Evolutionary conservation across 441 rosid species (phyloP).

Genomic region (Erysimum cheiri): DNA sequence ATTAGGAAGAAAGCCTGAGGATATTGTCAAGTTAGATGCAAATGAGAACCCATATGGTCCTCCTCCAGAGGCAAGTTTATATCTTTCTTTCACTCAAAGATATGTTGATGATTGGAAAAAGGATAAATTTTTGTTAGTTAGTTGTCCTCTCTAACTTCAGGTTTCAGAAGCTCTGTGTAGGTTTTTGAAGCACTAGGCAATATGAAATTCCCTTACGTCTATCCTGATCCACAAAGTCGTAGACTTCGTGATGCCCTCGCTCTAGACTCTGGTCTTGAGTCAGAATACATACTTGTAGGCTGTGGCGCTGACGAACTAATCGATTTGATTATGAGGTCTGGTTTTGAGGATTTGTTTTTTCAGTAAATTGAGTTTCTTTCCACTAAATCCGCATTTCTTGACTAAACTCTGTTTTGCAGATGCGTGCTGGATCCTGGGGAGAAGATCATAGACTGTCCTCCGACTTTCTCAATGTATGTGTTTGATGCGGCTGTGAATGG

Average conservation of each 20-base stretch:
- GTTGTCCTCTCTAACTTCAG: constrained; percentile 40
- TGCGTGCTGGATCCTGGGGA: constrained; percentile 96
- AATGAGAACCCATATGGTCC: constrained; percentile 99
- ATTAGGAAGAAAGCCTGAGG: constrained; percentile 92
- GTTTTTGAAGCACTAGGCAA: constrained; percentile 81
- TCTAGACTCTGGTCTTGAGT: constrained; percentile 78
- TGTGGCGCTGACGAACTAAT: constrained; percentile 99
- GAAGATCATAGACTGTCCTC: constrained; percentile 95
- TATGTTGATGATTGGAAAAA: background rate
- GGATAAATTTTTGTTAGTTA: background rate
- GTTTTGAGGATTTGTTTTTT: background rate
- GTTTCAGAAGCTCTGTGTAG: constrained; percentile 57
- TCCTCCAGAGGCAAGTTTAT: constrained; percentile 87
- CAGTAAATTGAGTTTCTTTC: background rate
- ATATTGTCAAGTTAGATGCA: constrained; percentile 92
- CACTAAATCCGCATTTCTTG: background rate
- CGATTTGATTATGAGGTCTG: constrained; percentile 93
- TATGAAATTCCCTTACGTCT: constrained; percentile 73
- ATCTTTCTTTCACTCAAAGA: constrained; percentile 2
- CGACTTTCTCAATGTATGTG: constrained; percentile 95
- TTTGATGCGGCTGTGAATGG: constrained; percentile 90
- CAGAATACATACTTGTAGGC: constrained; percentile 84
- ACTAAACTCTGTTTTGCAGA: constrained; percentile 48
- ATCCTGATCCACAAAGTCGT: constrained; percentile 84
- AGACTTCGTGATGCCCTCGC: constrained; percentile 85